Evolutionary conservation across 75 land plant species (phyloP).

Genomic region (Chamaecyparis obtusa): DNA sequence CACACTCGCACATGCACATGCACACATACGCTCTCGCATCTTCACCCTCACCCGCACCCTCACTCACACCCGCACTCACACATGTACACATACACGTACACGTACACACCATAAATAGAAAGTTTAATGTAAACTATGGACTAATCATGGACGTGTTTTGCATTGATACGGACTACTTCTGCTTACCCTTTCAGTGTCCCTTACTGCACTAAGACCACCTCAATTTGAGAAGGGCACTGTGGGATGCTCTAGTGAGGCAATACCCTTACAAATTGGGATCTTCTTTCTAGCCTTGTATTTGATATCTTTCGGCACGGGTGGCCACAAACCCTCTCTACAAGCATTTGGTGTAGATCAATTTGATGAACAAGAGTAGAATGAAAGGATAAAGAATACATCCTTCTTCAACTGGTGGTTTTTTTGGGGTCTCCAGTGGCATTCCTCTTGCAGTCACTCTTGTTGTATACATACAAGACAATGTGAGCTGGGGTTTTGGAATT

Average conservation of each 20-base stretch:
- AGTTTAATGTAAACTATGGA: no score
- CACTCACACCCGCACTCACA: no score
- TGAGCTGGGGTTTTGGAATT: conserved; percentile 47
- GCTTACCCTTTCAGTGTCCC: conserved; percentile 45
- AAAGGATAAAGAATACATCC: conserved; percentile 51
- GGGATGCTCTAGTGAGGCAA: conserved; percentile 18
- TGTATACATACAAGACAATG: conserved; percentile 29
- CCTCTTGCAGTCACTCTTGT: conserved; percentile 21
- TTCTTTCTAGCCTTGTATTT: conserved; percentile 70
- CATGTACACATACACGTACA: no score
- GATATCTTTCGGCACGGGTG: conserved; percentile 42
- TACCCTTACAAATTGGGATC: conserved; percentile 39
- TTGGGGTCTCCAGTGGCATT: conserved; percentile 15
- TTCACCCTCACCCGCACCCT: no score
- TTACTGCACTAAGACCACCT: conserved; percentile 57
- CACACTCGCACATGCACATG: no score
- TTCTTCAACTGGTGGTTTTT: conserved; percentile 37
- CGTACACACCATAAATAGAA: no score
- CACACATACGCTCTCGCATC: no score
- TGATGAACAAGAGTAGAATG: conserved; percentile 47
- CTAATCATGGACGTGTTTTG: background rate
- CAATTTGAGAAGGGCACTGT: conserved; percentile 21
- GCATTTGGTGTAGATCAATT: conserved; percentile 73
- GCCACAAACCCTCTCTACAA: conserved; percentile 45
- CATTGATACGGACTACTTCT: conserved; percentile 51